Evolutionary conservation across 306 rosid genomes (phyloP).

Genomic region (Quillaja saponaria): DNA sequence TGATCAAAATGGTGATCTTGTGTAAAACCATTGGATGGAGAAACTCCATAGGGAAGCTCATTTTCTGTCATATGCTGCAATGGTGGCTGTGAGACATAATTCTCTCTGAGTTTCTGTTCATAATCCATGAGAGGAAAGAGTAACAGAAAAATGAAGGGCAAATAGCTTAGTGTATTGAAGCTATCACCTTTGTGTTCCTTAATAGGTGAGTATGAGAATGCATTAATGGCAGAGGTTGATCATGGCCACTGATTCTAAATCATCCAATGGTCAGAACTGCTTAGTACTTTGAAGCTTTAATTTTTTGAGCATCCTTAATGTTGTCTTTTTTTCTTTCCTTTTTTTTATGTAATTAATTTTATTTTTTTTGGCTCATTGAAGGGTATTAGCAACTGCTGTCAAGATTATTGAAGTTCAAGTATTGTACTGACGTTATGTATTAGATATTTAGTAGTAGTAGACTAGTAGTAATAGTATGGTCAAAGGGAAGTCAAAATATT

Average conservation of each 20-base stretch:
- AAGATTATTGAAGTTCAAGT: conserved; percentile 37
- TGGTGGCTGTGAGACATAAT: conserved; percentile 33
- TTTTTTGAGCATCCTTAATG: background rate
- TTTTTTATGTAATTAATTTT: background rate
- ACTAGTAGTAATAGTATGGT: conserved; percentile 25
- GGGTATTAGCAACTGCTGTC: conserved; percentile 35
- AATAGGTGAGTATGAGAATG: conserved; percentile 39
- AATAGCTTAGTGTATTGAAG: conserved; percentile 31
- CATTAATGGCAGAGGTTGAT: conserved; percentile 41
- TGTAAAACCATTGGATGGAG: conserved; percentile 52
- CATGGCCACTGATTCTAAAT: conserved; percentile 25
- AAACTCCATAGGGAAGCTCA: conserved; percentile 42
- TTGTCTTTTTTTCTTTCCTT: no score
- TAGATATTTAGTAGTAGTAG: no score
- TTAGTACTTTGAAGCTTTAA: conserved; percentile 25
- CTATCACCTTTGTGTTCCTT: conserved; percentile 41
- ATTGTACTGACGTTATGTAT: conserved; percentile 38
- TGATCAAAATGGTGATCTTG: conserved; percentile 70
- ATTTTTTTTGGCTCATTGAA: conserved; percentile 12
- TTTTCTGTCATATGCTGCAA: conserved; percentile 39
- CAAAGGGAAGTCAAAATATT: conserved; percentile 34
- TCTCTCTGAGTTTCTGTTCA: conserved; percentile 42
- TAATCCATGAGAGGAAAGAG: conserved; percentile 53
- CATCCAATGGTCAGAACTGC: conserved; percentile 49
- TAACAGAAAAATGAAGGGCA: conserved; percentile 29